A percentile compares a stretch with the other conserved stretches of the same genome.
phyloP scores from a whole-genome alignment of 768 basidiomycete species.

The Zangia roseola region DNA sequence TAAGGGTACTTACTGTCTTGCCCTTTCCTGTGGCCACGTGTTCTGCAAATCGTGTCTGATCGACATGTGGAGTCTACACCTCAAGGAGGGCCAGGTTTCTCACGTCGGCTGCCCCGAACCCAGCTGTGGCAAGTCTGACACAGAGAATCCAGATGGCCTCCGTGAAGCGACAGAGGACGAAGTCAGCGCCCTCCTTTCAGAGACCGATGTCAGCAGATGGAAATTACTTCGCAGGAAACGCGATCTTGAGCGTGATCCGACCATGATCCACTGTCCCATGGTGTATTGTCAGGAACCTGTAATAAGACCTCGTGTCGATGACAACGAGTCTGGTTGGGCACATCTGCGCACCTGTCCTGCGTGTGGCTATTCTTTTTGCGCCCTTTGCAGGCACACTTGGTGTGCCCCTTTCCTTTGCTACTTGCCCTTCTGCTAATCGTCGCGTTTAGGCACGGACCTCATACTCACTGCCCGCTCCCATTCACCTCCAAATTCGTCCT shows the following conservation, averaged over 20 bases:
- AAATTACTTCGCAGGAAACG: constrained; percentile 73
- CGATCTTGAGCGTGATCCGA: constrained; percentile 73
- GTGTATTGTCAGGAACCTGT: constrained; percentile 80
- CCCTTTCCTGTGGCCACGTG: constrained; percentile 70
- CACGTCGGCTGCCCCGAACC: constrained; percentile 82
- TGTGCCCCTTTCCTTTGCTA: constrained; percentile 27
- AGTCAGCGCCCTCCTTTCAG: constrained; percentile 66
- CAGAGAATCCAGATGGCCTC: constrained; percentile 24
- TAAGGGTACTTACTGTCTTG: constrained; percentile 75
- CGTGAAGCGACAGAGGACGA: constrained; percentile 68
- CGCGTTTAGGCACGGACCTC: constrained; percentile 74
- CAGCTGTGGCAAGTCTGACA: constrained; percentile 59
- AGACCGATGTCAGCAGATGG: constrained; percentile 69
- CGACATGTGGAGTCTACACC: constrained; percentile 81
- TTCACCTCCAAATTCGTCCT: constrained; percentile 62
- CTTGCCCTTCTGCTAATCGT: constrained; percentile 4
- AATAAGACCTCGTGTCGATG: constrained; percentile 48
- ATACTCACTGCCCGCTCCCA: constrained; percentile 66
- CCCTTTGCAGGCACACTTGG: constrained; percentile 82
- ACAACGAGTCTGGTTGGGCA: constrained; percentile 66
- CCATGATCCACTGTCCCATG: constrained; percentile 79
- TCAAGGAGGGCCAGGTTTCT: constrained; percentile 74
- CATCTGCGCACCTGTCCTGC: constrained; percentile 66
- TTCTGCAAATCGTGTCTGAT: constrained; percentile 81
- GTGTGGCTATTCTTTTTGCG: constrained; percentile 81